Percentiles rank a stretch among this genome's conserved stretches.
phyloP scores from a whole-genome alignment of 768 basidiomycete species.

The Porphyrellus cyaneotinctus region DNA sequence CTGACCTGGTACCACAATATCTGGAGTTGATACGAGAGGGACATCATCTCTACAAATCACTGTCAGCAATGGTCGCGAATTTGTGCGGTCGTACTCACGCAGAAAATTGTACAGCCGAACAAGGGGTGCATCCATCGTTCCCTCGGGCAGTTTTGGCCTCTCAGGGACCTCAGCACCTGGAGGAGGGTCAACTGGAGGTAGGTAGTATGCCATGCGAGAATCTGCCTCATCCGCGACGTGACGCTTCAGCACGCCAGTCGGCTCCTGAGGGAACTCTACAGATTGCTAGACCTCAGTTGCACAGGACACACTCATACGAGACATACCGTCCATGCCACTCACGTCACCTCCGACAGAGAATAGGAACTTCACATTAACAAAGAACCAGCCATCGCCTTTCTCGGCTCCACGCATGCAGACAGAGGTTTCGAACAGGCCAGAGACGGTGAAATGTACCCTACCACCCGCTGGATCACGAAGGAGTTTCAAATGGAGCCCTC shows the following conservation, averaged over 20 bases:
- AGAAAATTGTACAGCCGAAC: conserved; percentile 85
- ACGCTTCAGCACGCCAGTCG: conserved; percentile 56
- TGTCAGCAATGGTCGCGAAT: background rate
- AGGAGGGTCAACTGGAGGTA: conserved; percentile 42
- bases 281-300: background rate
- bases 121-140: conserved; percentile 75
- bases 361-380: conserved; percentile 71
- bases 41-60: conserved; percentile 70
- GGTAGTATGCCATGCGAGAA: conserved; percentile 59
- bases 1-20: conserved; percentile 76
- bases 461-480: conserved; percentile 55
- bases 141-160: conserved; percentile 49
- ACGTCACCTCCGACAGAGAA: conserved; percentile 71
- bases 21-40: conserved; percentile 88
- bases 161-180: conserved; percentile 41
- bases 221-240: conserved; percentile 74
- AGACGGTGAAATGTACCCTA: conserved; percentile 71
- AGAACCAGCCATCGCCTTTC: conserved; percentile 79
- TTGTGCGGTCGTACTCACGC: conserved; percentile 48
- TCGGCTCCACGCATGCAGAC: conserved; percentile 70
- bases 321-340: conserved; percentile 64
- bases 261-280: conserved; percentile 70
- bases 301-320: background rate
- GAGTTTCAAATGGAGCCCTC: conserved; percentile 13
- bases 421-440: conserved; percentile 68